phyloP scores from a whole-genome alignment of 2,329 filamentous ascomycete genomes.

The Trichoderma citrinoviride region DNA sequence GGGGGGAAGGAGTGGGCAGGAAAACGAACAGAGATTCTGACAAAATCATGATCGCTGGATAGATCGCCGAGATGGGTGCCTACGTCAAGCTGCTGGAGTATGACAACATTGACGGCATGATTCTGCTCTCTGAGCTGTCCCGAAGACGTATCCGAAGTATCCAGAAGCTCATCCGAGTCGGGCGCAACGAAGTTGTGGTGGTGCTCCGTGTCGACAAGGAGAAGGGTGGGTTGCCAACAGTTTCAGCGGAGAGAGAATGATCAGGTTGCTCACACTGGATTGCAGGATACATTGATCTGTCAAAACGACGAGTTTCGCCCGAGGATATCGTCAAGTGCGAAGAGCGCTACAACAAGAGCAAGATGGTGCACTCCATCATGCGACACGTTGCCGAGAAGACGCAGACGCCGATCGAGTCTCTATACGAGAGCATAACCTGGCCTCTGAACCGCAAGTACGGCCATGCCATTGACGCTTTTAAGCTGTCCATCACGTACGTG shows the following conservation, averaged over 20 bases:
- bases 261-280: neutral
- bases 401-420: conserved; percentile 83
- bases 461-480: conserved; percentile 96
- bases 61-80: conserved; percentile 99
- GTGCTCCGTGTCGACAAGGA: conserved; percentile 99
- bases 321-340: conserved; percentile 99
- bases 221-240: conserved; percentile 62
- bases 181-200: conserved; percentile 96
- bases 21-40: neutral
- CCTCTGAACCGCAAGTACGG: conserved; percentile 97
- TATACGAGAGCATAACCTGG: conserved; percentile 96
- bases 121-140: conserved; percentile 94
- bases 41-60: conserved; percentile 22
- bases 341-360: conserved; percentile 99
- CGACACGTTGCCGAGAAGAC: conserved; percentile 98
- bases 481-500: conserved; percentile 91
- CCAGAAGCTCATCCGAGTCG: conserved; percentile 97
- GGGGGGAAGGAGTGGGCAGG: neutral
- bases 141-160: conserved; percentile 98
- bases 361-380: conserved; percentile 99
- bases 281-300: conserved; percentile 88
- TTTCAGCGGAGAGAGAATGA: conserved; percentile 23
- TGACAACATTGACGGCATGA: conserved; percentile 99
- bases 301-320: conserved; percentile 94
- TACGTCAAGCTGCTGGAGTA: conserved; percentile 99